phyloP scores from a whole-genome alignment of 306 rosid genomes.

The Prunus campanulata region DNA sequence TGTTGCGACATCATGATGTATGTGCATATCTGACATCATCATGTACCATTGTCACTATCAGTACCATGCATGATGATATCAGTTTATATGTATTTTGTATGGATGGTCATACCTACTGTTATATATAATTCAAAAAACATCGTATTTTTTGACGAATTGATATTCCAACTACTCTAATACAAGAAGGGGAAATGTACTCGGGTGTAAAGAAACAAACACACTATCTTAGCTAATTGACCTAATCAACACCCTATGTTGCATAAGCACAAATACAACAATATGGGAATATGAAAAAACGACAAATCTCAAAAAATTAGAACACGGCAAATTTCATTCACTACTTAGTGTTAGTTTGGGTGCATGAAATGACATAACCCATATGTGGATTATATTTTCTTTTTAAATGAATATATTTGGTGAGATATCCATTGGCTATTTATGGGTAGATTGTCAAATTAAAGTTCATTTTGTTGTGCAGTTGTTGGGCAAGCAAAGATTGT shows the following conservation, averaged over 20 bases:
- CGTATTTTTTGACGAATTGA: too few relatives aligned
- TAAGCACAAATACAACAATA: accelerated
- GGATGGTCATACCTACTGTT: neutral
- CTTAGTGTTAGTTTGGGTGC: too few relatives aligned
- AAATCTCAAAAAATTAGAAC: too few relatives aligned
- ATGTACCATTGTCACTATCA: neutral
- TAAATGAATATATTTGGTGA: neutral
- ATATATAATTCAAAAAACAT: too few relatives aligned
- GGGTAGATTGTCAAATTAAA: neutral
- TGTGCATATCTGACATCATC: neutral
- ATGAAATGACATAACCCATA: neutral
- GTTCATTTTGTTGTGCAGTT: neutral
- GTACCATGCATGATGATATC: neutral
- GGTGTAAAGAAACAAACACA: too few relatives aligned
- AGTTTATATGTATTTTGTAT: neutral
- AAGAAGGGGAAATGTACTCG: accelerated
- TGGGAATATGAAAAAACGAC: accelerated
- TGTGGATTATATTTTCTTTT: neutral
- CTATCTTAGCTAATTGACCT: accelerated
- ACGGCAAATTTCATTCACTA: too few relatives aligned
- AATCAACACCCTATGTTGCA: accelerated
- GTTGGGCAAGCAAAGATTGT: neutral
- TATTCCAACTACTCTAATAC: too few relatives aligned
- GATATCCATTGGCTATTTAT: neutral
- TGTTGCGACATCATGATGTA: neutral